phyloP scores from a whole-genome alignment of 345 rosid genomes.

The Salix dunnii region DNA sequence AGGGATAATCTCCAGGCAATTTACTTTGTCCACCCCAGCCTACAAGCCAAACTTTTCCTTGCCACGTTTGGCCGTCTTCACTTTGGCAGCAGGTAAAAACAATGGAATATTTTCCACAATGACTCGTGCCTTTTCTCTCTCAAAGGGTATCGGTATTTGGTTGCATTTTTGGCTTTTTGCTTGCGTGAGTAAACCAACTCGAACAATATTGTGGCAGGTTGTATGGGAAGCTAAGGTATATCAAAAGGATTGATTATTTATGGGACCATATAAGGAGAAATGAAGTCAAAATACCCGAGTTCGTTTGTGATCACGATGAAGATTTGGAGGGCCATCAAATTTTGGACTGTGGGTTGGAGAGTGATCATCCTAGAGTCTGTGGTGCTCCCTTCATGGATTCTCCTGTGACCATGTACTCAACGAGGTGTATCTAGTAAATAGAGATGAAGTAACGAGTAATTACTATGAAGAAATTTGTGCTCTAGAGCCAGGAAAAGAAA shows the following conservation, averaged over 20 bases:
- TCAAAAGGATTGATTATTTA: conserved; percentile 50
- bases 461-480: too few species aligned
- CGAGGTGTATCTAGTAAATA: conserved; percentile 36
- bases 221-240: conserved; percentile 48
- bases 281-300: conserved; percentile 60
- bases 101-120: not conserved
- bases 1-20: conserved; percentile 39
- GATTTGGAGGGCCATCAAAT: conserved; percentile 42
- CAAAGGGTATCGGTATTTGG: not conserved
- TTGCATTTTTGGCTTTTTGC: too few species aligned
- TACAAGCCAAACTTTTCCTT: conserved; percentile 51
- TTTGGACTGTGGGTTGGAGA: conserved; percentile 56
- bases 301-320: conserved; percentile 53
- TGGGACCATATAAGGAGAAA: conserved; percentile 61
- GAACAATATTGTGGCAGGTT: conserved; percentile 29
- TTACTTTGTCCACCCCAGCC: conserved; percentile 59
- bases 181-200: too few species aligned
- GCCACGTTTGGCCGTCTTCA: conserved; percentile 61
- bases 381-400: conserved; percentile 25
- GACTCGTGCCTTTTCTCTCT: not conserved
- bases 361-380: conserved; percentile 48
- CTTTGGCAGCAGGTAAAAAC: conserved; percentile 46
- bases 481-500: too few species aligned
- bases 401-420: conserved; percentile 38
- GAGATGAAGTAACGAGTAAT: too few species aligned